phyloP scores from a whole-genome alignment of 768 basidiomycete genomes.

The Lactarius vividus region DNA sequence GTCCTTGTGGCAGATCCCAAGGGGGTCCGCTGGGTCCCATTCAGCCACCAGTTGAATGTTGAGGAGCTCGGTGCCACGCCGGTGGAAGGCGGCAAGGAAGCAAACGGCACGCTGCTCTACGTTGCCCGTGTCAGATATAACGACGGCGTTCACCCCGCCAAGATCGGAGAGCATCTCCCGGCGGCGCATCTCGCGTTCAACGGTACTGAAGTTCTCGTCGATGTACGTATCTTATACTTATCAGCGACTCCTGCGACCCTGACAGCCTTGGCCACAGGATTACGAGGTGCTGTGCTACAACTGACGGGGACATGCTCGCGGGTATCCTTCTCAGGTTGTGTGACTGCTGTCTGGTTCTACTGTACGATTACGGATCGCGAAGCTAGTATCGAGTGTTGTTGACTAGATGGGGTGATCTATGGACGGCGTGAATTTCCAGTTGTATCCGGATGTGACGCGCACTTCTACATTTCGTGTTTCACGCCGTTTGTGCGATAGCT shows the following conservation, averaged over 20 bases:
- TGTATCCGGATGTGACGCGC: background rate
- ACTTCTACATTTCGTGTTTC: background rate
- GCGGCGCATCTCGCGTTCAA: conserved; percentile 53
- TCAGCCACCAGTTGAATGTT: conserved; percentile 46
- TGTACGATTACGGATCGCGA: conserved; percentile 3
- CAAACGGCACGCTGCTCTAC: conserved; percentile 57
- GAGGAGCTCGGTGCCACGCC: conserved; percentile 45
- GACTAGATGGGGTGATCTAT: background rate
- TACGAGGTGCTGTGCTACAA: conserved; percentile 43
- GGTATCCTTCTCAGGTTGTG: background rate
- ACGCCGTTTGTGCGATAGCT: background rate
- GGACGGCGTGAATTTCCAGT: background rate
- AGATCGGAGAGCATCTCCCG: conserved; percentile 52
- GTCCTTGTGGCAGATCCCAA: conserved; percentile 63
- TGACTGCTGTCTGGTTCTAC: background rate
- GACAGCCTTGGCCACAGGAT: conserved; percentile 31
- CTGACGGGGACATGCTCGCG: background rate
- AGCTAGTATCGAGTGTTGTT: background rate
- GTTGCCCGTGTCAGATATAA: conserved; percentile 57
- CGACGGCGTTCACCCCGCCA: conserved; percentile 59
- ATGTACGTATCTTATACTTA: conserved; percentile 37
- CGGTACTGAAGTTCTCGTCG: conserved; percentile 49
- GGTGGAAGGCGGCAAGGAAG: conserved; percentile 68
- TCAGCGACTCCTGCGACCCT: conserved; percentile 1
- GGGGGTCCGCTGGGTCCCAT: conserved; percentile 57